Percentiles rank a stretch among this genome's conserved stretches.
These are phyloP conservation scores for Graphium sp. DNA, from an alignment of 2,329 filamentous ascomycete species.

Conservation along the genomic window DNA sequence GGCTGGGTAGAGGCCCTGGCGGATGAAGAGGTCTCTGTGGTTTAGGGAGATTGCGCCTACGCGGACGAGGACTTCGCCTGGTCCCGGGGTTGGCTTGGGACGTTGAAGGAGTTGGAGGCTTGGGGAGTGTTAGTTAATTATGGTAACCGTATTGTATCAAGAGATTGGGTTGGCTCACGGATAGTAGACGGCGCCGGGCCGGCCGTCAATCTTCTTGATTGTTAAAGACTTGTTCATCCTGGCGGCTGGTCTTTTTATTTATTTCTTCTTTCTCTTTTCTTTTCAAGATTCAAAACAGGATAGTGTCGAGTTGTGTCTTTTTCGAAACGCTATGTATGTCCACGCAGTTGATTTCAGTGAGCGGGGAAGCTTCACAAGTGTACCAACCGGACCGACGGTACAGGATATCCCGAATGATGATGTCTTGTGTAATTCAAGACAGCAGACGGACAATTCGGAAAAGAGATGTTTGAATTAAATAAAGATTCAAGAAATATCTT, in stretches of 20 bases:
- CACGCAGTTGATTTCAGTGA: too few species aligned
- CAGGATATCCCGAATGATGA: too few species aligned
- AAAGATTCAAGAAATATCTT: too few species aligned
- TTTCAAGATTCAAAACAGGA: too few species aligned
- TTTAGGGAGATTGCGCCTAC: conserved; percentile 74
- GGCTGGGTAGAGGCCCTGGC: conserved; percentile 78
- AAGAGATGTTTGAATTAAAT: too few species aligned
- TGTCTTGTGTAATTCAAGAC: too few species aligned
- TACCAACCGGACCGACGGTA: too few species aligned
- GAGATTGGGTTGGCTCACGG: conserved; percentile 30
- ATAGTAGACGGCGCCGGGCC: conserved; percentile 80
- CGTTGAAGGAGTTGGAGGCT: conserved; percentile 44
- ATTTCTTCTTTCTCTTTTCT: too few species aligned
- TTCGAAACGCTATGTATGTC: too few species aligned
- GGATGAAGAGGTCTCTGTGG: conserved; percentile 89
- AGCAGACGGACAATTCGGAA: too few species aligned
- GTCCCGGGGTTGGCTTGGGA: conserved; percentile 44
- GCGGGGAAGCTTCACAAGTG: too few species aligned
- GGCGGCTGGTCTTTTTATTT: neutral
- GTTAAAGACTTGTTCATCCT: conserved; percentile 39
- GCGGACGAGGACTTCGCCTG: conserved; percentile 55
- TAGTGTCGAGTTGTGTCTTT: too few species aligned
- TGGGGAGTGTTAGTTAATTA: conserved; percentile 4
- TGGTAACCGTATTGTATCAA: neutral
- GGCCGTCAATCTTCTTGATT: conserved; percentile 57